These are phyloP conservation scores for Nyssa sinensis DNA, from an alignment of 148 eudicot species.

Conservation along the genomic window DNA sequence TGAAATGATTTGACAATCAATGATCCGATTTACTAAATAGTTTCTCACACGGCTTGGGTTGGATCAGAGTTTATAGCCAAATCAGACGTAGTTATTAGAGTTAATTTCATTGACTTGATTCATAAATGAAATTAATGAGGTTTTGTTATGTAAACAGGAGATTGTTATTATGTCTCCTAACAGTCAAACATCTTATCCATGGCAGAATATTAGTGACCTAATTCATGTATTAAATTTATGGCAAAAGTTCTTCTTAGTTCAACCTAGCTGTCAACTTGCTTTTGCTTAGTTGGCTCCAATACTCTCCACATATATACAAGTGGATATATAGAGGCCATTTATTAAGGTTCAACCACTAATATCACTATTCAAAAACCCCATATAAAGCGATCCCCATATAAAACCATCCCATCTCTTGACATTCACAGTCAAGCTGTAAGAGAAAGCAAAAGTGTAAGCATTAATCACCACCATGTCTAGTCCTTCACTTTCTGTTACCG, in stretches of 20 bases:
- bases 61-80: too few species aligned
- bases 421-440: background rate
- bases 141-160: too few species aligned
- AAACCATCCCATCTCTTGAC: background rate
- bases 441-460: background rate
- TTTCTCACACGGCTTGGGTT: too few species aligned
- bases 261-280: background rate
- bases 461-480: conserved; percentile 6
- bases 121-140: too few species aligned
- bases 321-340: background rate
- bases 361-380: background rate
- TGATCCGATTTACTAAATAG: too few species aligned
- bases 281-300: background rate
- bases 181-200: too few species aligned
- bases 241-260: background rate
- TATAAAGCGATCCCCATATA: background rate
- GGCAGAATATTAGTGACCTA: too few species aligned
- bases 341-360: conserved; percentile 8
- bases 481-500: background rate
- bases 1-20: too few species aligned
- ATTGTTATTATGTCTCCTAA: too few species aligned
- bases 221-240: too few species aligned
- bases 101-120: too few species aligned
- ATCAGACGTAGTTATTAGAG: too few species aligned
- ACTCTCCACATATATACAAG: background rate